Percentiles rank a stretch among this genome's conserved stretches.
These are phyloP conservation scores for Tetrapisispora pingtungensis DNA, from an alignment of 805 yeast species.

Conservation along the genomic window DNA sequence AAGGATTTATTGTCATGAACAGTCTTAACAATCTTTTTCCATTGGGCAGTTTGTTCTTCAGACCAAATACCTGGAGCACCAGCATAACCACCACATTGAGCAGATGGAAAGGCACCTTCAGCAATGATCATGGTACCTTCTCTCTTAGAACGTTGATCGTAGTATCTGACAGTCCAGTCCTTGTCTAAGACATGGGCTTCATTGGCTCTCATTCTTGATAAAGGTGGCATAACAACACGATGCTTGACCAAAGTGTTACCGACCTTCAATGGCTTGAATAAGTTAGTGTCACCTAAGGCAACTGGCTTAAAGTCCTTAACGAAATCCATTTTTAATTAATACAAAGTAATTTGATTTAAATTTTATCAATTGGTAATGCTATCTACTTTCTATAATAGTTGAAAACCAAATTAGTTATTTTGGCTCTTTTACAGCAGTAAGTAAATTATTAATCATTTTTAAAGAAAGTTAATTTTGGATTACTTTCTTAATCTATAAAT, in stretches of 20 bases:
- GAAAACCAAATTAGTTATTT: too few species aligned
- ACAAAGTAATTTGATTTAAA: too few species aligned
- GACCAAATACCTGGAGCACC: constrained; percentile 44
- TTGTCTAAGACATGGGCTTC: constrained; percentile 33
- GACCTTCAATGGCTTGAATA: constrained; percentile 38
- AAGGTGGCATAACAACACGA: constrained; percentile 37
- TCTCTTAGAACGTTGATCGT: constrained; percentile 42
- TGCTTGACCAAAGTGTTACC: constrained; percentile 31
- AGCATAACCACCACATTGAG: constrained; percentile 34
- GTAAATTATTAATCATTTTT: too few species aligned
- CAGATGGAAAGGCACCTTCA: constrained; percentile 48
- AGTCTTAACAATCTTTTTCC: constrained; percentile 39
- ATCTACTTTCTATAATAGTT: too few species aligned
- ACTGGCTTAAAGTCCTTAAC: constrained; percentile 20
- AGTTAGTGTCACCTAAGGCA: constrained; percentile 27
- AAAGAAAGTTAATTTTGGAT: background rate
- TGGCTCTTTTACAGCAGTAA: too few species aligned
- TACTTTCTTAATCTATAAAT: background rate
- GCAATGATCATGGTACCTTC: constrained; percentile 52
- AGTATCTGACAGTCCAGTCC: constrained; percentile 42
- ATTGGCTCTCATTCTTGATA: constrained; percentile 35
- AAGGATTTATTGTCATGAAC: constrained; percentile 42
- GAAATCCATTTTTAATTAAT: constrained; percentile 5
- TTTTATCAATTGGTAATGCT: too few species aligned
- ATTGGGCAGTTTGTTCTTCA: constrained; percentile 37